phyloP scores from a whole-genome alignment of 2,329 filamentous ascomycete species.

The Cytospora paraplurivora region DNA sequence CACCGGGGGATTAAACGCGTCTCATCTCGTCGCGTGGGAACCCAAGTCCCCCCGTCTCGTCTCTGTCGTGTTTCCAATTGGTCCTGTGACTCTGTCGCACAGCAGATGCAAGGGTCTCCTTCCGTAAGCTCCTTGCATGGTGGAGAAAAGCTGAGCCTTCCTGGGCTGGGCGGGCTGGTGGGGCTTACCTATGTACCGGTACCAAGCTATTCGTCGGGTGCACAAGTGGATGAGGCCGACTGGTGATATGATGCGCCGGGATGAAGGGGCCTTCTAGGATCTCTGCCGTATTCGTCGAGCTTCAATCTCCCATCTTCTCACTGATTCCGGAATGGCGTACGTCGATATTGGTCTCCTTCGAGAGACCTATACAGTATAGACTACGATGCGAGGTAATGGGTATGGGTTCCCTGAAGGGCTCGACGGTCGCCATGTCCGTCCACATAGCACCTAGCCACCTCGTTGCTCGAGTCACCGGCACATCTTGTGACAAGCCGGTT shows the following conservation, averaged over 20 bases:
- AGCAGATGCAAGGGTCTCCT: background rate
- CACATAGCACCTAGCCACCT: too few relatives aligned
- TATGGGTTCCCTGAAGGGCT: background rate
- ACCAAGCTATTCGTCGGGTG: background rate
- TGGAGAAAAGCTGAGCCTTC: conserved; percentile 20
- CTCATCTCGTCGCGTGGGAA: conserved; percentile 22
- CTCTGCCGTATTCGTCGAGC: background rate
- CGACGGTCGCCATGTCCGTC: background rate
- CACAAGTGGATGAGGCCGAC: background rate
- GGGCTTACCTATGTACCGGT: background rate
- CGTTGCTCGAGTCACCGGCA: background rate
- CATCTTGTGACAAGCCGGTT: background rate
- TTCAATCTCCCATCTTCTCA: background rate
- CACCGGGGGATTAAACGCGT: conserved; percentile 16
- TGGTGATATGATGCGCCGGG: background rate
- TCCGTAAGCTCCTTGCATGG: conserved; percentile 1
- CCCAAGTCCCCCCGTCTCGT: conserved; percentile 12
- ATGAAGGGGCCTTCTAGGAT: background rate
- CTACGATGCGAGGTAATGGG: background rate
- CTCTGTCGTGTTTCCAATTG: conserved; percentile 6
- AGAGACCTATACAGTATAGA: background rate
- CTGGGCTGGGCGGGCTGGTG: conserved; percentile 9
- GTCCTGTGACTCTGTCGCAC: background rate
- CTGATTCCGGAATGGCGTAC: background rate
- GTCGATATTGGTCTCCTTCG: background rate